phyloP scores from a whole-genome alignment of 495 filamentous ascomycete genomes.

The Annulohypoxylon stygium region DNA sequence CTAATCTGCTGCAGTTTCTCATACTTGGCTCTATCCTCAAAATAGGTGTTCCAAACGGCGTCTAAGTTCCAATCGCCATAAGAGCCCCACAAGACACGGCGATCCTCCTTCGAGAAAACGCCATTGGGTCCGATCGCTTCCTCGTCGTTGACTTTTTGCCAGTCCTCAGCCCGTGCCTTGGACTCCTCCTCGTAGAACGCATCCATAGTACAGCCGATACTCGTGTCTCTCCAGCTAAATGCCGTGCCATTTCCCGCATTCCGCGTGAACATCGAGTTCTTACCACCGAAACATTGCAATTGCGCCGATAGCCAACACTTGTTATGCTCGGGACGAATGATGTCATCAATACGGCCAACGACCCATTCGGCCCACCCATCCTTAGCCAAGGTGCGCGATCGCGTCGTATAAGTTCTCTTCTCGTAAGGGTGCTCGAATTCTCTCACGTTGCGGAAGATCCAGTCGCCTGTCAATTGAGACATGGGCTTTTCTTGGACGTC shows the following conservation, averaged over 20 bases:
- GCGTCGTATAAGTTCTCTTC: conserved; percentile 56
- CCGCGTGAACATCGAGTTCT: conserved; percentile 54
- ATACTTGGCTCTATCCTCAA: conserved; percentile 56
- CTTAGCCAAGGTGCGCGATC: conserved; percentile 50
- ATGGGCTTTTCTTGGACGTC: conserved; percentile 52
- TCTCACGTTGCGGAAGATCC: conserved; percentile 56
- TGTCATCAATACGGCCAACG: conserved; percentile 50
- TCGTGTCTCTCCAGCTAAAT: conserved; percentile 59
- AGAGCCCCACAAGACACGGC: conserved; percentile 56
- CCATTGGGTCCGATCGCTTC: conserved; percentile 52
- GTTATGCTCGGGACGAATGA: conserved; percentile 51
- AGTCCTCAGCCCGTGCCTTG: conserved; percentile 53
- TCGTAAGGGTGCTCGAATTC: conserved; percentile 58
- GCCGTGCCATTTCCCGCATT: conserved; percentile 56
- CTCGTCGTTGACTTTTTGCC: conserved; percentile 55
- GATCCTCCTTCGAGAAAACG: conserved; percentile 55
- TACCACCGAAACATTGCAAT: conserved; percentile 56
- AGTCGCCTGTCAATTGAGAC: conserved; percentile 55
- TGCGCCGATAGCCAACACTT: conserved; percentile 55
- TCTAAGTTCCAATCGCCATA: conserved; percentile 55
- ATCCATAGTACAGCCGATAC: conserved; percentile 50
- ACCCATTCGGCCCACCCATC: conserved; percentile 56
- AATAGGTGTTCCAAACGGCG: conserved; percentile 52
- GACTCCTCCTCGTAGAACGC: conserved; percentile 51
- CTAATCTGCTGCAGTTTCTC: conserved; percentile 54